Conservation (phyloP, 2,329 filamentous ascomycete species). For the Trichoderma sp. region DNA sequence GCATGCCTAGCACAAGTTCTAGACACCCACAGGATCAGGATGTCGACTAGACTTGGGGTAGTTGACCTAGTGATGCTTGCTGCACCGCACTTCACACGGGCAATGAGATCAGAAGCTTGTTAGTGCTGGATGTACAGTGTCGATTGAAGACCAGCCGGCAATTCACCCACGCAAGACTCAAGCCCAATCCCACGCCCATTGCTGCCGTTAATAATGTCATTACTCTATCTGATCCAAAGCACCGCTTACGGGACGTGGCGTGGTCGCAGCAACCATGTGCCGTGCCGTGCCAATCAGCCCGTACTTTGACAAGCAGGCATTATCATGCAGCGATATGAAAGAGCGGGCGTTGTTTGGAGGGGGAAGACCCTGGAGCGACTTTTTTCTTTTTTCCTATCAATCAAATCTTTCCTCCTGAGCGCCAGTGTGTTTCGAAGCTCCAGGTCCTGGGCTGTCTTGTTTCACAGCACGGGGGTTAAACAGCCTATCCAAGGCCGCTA, state of each 20-base stretch:
- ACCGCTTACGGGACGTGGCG: constrained; percentile 17
- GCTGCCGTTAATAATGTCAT: constrained; percentile 5
- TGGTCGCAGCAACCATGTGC: constrained; percentile 17
- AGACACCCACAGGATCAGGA: background rate
- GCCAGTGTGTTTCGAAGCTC: background rate
- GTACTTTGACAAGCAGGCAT: background rate
- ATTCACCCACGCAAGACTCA: background rate
- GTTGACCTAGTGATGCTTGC: constrained; percentile 3
- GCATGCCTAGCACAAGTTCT: background rate
- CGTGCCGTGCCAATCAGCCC: background rate
- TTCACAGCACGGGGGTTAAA: background rate
- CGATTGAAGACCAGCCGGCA: background rate
- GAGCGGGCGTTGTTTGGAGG: constrained; percentile 4
- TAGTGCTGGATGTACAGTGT: background rate
- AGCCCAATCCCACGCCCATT: background rate
- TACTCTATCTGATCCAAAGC: background rate
- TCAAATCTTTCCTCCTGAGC: background rate
- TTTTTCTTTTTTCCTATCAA: background rate
- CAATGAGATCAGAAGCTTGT: background rate
- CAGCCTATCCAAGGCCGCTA: background rate
- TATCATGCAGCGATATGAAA: background rate
- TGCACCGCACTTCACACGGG: background rate
- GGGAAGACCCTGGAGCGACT: background rate
- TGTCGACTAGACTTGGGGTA: background rate
- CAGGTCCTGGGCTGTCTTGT: background rate